Evolutionary conservation across 2,329 filamentous ascomycete species (phyloP).

Genomic region (Parascedosporium putredinis): DNA sequence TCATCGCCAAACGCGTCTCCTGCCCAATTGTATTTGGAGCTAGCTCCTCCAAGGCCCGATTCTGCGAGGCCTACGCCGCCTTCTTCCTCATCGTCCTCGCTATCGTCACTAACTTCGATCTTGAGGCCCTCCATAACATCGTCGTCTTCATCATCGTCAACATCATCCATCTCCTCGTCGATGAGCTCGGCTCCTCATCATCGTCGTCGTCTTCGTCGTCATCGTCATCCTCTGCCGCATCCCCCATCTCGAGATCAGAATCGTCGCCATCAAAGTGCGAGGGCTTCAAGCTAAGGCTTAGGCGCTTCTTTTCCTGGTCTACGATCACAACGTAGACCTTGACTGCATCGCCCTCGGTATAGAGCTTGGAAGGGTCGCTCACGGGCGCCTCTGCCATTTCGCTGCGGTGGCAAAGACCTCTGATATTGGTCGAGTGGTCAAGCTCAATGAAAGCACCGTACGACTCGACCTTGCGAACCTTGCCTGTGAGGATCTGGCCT

Average conservation of each 20-base stretch:
- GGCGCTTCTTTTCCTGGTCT: conserved; percentile 61
- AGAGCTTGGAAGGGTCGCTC: conserved; percentile 78
- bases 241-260: conserved; percentile 33
- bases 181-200: conserved; percentile 32
- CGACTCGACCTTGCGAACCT: conserved; percentile 85
- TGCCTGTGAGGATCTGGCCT: conserved; percentile 79
- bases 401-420: conserved; percentile 83
- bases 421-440: conserved; percentile 78
- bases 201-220: conserved; percentile 38
- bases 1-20: conserved; percentile 56
- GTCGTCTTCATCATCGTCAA: conserved; percentile 17
- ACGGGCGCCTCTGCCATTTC: conserved; percentile 82
- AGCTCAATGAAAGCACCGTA: conserved; percentile 92
- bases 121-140: conserved; percentile 18
- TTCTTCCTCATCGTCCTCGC: conserved; percentile 29
- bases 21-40: conserved; percentile 73
- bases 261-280: conserved; percentile 67
- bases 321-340: conserved; percentile 82
- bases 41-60: conserved; percentile 24
- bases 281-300: conserved; percentile 87
- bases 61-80: conserved; percentile 31
- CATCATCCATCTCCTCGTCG: conserved; percentile 34
- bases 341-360: conserved; percentile 82
- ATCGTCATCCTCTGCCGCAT: conserved; percentile 35
- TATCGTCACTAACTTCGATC: conserved; percentile 21